Base-by-base conservation (phyloP, 1,139 yeast species). In the Lodderomyces parapsilosis region DNA sequence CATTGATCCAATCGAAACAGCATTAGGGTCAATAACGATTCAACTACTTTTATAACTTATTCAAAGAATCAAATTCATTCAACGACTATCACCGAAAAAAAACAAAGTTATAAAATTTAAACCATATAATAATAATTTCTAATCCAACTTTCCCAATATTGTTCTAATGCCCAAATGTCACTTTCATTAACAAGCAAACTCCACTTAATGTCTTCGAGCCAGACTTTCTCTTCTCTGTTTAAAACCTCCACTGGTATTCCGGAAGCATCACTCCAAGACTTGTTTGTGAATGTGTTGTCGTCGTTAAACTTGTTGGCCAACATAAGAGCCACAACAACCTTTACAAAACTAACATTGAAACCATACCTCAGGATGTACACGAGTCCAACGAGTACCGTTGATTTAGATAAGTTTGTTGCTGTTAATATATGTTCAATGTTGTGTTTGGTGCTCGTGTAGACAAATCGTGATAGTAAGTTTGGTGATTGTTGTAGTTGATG, bases 201-300 rank as follows among this genome's bases (percentile, higher is more conserved):
- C 80, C 81, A 78, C 45, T 66, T 65, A 27, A 67, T 59, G 40
- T 69, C 76, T 13, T 56, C 57, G 42, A 93, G 74, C 97, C 98
- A 93, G 40, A 69, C 72, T 46, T 78, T 77, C 68, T 93, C 99
- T 50, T 80, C 70, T 19, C 63, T 59, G 56, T 91, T 89, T 49
- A 93, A 72, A 32, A 74, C 67, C 2, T 57, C 56, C 43, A 88
- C 73, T 13, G 79, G 68, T 50, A 93, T 75, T 20, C 96, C 96
- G 11, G 97, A 87, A 18, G 97, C 98, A 44, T 90, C 93, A 38
- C 90, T 78, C 99, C 99, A 93, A 8, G 96, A 89, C 58, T 83
- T 83, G 67, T 91, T 93, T 48, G 96, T 90, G 59, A 93, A 93
- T 20, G 98, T 93, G 66, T 91, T 90, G 68, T 93, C 99, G 63